phyloP scores from a whole-genome alignment of 2,329 filamentous ascomycete genomes.

The Elsinoe arachidis region DNA sequence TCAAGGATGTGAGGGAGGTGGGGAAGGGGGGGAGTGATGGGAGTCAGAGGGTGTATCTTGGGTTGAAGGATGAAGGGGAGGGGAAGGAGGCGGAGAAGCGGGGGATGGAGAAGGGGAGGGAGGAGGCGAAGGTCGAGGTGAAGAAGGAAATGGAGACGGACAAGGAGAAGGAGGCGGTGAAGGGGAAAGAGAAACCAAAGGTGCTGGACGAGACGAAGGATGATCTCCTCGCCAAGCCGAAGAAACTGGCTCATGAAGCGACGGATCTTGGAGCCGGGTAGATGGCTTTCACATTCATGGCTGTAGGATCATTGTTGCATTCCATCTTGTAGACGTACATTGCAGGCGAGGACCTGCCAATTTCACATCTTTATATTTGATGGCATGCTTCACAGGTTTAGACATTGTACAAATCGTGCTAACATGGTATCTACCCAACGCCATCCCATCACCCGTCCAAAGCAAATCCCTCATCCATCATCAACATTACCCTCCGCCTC shows the following conservation, averaged over 20 bases:
- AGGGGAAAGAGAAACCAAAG: conserved; percentile 28
- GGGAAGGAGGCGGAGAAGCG: conserved; percentile 55
- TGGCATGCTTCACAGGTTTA: neutral
- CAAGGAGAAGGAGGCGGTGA: conserved; percentile 53
- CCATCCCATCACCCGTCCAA: neutral
- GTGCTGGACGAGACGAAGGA: conserved; percentile 52
- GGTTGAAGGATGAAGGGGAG: conserved; percentile 69
- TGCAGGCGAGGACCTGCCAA: neutral
- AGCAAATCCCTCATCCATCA: conserved; percentile 2
- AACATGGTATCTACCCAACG: conserved; percentile 7
- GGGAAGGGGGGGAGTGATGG: conserved; percentile 3
- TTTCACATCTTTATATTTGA: neutral
- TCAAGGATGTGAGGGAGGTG: neutral
- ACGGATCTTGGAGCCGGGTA: neutral
- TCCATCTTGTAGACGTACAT: conserved; percentile 9
- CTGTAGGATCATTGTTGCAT: neutral
- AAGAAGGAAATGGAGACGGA: conserved; percentile 56
- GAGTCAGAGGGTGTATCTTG: conserved; percentile 74
- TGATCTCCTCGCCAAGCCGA: conserved; percentile 26
- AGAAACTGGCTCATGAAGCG: conserved; percentile 7
- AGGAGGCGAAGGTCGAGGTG: conserved; percentile 32
- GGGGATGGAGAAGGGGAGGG: conserved; percentile 23
- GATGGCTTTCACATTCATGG: neutral
- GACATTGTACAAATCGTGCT: neutral
- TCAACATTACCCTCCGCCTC: neutral